Percentiles rank a stretch among this genome's conserved stretches.
phyloP scores from a whole-genome alignment of 257 asterid species.

The Anisodus acutangulus region DNA sequence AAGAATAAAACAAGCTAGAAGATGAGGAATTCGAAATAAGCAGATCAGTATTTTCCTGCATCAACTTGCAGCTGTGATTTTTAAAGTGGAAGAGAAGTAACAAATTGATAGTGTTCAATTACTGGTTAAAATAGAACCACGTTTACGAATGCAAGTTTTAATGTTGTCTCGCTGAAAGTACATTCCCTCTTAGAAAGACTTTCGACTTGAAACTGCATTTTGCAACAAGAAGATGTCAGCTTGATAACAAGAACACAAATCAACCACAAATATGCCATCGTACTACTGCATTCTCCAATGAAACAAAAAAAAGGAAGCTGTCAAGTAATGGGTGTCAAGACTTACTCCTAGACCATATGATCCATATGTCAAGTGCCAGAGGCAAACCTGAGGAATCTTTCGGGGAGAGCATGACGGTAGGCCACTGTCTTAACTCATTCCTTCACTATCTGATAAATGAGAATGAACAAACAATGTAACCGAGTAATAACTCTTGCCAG shows the following conservation, averaged over 20 bases:
- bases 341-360: slow-evolving; percentile 69
- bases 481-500: not conserved
- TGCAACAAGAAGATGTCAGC: not conserved
- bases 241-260: slow-evolving; percentile 11
- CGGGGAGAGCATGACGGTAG: slow-evolving; percentile 45
- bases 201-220: no score
- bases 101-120: not conserved
- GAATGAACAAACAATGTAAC: not conserved
- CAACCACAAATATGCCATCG: not conserved
- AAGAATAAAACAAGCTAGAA: slow-evolving; percentile 16
- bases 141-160: not conserved
- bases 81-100: no score
- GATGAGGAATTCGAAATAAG: not conserved
- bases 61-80: not conserved
- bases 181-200: not conserved
- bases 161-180: not conserved
- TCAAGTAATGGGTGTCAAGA: slow-evolving; percentile 4
- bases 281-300: no score
- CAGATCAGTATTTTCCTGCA: not conserved
- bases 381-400: slow-evolving; percentile 41
- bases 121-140: not conserved
- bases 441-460: slow-evolving; percentile 47
- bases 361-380: slow-evolving; percentile 58
- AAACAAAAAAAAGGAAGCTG: no score
- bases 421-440: slow-evolving; percentile 60